phyloP scores from a whole-genome alignment of 2,329 filamentous ascomycete genomes.

The Fusarium protoensiforme region DNA sequence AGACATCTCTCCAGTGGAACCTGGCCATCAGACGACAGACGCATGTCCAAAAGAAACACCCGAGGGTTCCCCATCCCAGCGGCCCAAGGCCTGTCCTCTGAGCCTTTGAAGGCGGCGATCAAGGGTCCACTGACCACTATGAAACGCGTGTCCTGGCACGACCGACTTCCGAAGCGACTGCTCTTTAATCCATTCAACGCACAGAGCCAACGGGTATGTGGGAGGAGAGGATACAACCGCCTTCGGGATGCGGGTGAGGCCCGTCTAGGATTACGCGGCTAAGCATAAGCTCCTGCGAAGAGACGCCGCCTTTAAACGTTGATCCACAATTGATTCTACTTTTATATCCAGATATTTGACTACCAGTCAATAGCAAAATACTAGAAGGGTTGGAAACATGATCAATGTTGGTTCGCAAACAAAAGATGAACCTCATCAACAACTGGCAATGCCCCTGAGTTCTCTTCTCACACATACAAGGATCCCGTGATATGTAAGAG shows the following conservation, averaged over 20 bases:
- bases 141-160: slow-evolving; percentile 5
- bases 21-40: not conserved
- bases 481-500: not conserved
- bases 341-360: not conserved
- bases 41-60: not conserved
- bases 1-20: not conserved
- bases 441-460: not conserved
- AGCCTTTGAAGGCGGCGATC: not conserved
- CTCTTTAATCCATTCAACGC: not conserved
- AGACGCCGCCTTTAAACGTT: not conserved
- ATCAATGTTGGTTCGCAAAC: not conserved
- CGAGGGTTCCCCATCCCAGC: not conserved
- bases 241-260: not conserved
- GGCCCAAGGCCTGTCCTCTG: not conserved
- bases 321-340: not conserved
- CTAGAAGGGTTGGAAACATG: not conserved
- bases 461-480: not conserved
- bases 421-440: not conserved
- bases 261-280: not conserved
- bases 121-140: not conserved
- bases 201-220: not conserved
- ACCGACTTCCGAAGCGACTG: not conserved
- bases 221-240: not conserved
- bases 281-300: not conserved
- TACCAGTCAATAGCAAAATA: not conserved